Conservation (phyloP, 2,329 filamentous ascomycete genomes). For the Scolecobasidium constrictum region DNA sequence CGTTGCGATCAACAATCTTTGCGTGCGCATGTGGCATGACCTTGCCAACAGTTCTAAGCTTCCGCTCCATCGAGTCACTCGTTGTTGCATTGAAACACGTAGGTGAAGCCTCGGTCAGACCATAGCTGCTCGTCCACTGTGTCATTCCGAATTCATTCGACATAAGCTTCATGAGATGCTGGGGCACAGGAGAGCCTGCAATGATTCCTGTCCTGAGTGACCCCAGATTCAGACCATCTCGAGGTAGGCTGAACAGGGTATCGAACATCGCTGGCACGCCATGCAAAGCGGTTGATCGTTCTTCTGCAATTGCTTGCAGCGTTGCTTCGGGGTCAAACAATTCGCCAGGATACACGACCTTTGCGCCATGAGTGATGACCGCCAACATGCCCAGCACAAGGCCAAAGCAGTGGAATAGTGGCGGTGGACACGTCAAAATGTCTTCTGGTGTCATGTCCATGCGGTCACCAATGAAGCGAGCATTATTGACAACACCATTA, state of each 20-base stretch:
- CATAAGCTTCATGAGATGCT: constrained; percentile 62
- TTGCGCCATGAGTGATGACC: constrained; percentile 61
- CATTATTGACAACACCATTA: constrained; percentile 23
- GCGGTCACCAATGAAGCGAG: constrained; percentile 48
- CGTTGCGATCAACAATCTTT: constrained; percentile 64
- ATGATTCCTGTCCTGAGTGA: constrained; percentile 64
- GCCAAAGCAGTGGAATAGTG: constrained; percentile 79
- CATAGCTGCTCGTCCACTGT: constrained; percentile 48
- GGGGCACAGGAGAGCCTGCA: constrained; percentile 66
- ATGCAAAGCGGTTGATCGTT: constrained; percentile 56
- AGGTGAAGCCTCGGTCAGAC: constrained; percentile 64
- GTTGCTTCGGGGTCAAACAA: constrained; percentile 60
- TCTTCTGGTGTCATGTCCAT: constrained; percentile 57
- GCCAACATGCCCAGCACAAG: constrained; percentile 67
- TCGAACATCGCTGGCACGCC: constrained; percentile 83
- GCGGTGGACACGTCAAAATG: constrained; percentile 69
- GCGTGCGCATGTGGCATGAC: constrained; percentile 63
- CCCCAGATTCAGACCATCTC: constrained; percentile 33
- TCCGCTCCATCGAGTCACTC: constrained; percentile 54
- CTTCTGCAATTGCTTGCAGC: constrained; percentile 47
- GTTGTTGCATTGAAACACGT: constrained; percentile 75
- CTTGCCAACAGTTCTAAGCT: constrained; percentile 63
- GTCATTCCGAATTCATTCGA: constrained; percentile 63
- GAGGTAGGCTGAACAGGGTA: constrained; percentile 42
- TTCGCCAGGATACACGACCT: constrained; percentile 66